These are phyloP conservation scores for Globisporangium splendens DNA, from an alignment of 352 stramenopile genomes.

Conservation along the genomic window DNA sequence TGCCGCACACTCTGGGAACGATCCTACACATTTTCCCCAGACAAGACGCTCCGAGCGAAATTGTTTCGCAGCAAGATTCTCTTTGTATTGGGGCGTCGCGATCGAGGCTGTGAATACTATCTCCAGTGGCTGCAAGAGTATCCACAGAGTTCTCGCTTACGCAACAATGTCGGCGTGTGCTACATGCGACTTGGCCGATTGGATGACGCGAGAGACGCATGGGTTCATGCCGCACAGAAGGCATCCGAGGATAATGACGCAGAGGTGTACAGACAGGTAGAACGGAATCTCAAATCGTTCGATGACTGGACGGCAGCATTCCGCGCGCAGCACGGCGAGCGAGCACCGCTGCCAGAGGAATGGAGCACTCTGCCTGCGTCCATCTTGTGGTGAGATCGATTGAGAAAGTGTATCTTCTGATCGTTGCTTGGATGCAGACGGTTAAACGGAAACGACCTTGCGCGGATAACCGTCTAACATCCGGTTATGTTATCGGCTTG, in stretches of 20 bases:
- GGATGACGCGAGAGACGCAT: conserved; percentile 18
- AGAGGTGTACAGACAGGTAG: too few relatives aligned
- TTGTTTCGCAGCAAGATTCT: conserved; percentile 22
- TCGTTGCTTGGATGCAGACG: too few relatives aligned
- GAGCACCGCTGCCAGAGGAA: background rate
- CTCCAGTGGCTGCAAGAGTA: conserved; percentile 12
- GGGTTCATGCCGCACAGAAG: conserved; percentile 8
- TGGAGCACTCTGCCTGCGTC: too few relatives aligned
- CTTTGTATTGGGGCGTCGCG: conserved; percentile 11
- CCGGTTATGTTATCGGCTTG: too few relatives aligned
- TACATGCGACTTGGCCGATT: conserved; percentile 11
- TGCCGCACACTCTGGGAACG: conserved; percentile 21
- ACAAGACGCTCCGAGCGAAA: conserved; percentile 23
- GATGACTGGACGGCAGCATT: background rate
- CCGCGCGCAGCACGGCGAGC: background rate
- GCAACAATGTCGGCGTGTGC: conserved; percentile 33
- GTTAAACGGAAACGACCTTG: too few relatives aligned
- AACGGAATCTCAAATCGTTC: too few relatives aligned
- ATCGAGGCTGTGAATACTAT: conserved; percentile 20
- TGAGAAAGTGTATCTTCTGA: too few relatives aligned
- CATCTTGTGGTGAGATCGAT: too few relatives aligned
- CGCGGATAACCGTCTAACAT: too few relatives aligned
- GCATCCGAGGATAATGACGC: too few relatives aligned
- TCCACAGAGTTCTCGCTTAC: conserved; percentile 17
- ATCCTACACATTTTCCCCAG: conserved; percentile 21